Base-by-base conservation (phyloP, 1,284 basidiomycete genomes). In the Cutaneotrichosporon daszewskae region DNA sequence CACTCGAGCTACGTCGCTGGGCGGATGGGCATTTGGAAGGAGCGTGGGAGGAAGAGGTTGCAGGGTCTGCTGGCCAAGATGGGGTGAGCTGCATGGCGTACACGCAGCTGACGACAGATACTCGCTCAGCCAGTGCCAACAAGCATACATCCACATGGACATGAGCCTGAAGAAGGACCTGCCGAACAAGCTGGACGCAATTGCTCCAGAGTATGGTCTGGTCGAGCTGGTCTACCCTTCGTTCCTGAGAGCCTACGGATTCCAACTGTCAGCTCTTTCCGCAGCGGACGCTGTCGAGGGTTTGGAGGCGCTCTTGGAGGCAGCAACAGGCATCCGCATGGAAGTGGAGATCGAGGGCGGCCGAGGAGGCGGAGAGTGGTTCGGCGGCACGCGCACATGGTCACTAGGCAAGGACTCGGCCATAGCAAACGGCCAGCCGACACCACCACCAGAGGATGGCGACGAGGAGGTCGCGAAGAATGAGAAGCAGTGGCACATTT, bases 41-140 rank as follows among this genome's bases (percentile, higher is more conserved):
- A 98, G 65, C 80, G 82, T 41, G 95, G 95, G 4, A 77, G 85
- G 47, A 91, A 89, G 64, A 80, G 84, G 51, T 72, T 99, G 39
- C 88, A 86, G 2, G 92, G 92, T 1, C 74, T 99, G 47, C 75
- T 99, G 25, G 95, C 95, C 20, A 98, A 98, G 76, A 99, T 99
- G 91, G 95, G 95, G 90, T 94, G 67, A 53, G 80, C n/a, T 32
- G 17, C 13, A 29, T 13, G 19, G 36, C 6, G 17, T 17, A 26
- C n/a, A 17, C 12, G 9, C 5, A 6, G 9, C 28, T 40, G 23
- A 35, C 27, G 12, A 10, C 54, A 92, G 89, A 2, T 92, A 95
- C 65, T 94, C 92, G 0, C 81, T 97, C 49, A 78, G 79, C 3
- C 90, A 98, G 64, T 94, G 89, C 17, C 88, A 95, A 56, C 94